These are phyloP conservation scores for Fusarium tricinctum DNA, from an alignment of 2,329 filamentous ascomycete species.

Conservation along the genomic window DNA sequence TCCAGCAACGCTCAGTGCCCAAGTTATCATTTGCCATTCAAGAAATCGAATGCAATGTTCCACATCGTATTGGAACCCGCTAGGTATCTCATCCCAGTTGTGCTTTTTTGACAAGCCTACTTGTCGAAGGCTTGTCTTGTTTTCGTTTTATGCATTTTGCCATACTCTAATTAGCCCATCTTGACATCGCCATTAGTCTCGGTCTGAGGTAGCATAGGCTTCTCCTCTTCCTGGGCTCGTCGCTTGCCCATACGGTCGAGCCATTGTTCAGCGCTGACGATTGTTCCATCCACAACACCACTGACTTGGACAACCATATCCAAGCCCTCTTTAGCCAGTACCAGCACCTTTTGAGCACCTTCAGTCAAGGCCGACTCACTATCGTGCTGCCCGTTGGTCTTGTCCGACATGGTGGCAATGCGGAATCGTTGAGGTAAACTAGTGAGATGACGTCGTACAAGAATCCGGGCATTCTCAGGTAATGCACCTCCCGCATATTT, in stretches of 20 bases:
- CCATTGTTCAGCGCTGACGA: slow-evolving; percentile 93
- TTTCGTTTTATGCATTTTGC: slow-evolving; percentile 7
- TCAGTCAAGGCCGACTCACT: slow-evolving; percentile 60
- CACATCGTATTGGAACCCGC: slow-evolving; percentile 20
- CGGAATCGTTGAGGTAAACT: slow-evolving; percentile 88
- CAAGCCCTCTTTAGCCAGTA: slow-evolving; percentile 89
- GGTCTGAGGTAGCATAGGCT: slow-evolving; percentile 44
- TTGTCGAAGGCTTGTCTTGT: slow-evolving; percentile 14
- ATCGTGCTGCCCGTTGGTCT: slow-evolving; percentile 50
- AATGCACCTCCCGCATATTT: slow-evolving; percentile 92
- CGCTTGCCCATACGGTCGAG: slow-evolving; percentile 78
- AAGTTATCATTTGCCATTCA: slow-evolving; percentile 14
- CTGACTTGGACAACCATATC: slow-evolving; percentile 96
- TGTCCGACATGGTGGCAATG: slow-evolving; percentile 70
- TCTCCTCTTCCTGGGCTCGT: slow-evolving; percentile 49
- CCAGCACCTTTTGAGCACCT: slow-evolving; percentile 81
- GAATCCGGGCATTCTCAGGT: slow-evolving; percentile 85
- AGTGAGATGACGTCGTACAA: slow-evolving; percentile 87
- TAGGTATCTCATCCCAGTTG: slow-evolving; percentile 16
- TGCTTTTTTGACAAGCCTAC: slow-evolving; percentile 20
- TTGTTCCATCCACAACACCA: slow-evolving; percentile 87
- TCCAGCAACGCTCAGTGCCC: slow-evolving; percentile 8
- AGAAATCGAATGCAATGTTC: slow-evolving; percentile 20
- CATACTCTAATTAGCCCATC: slow-evolving; percentile 43
- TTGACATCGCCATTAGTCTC: slow-evolving; percentile 49